These are phyloP conservation scores for Fomitopsis pinicola DNA, from an alignment of 1,284 basidiomycete genomes.

Conservation along the genomic window DNA sequence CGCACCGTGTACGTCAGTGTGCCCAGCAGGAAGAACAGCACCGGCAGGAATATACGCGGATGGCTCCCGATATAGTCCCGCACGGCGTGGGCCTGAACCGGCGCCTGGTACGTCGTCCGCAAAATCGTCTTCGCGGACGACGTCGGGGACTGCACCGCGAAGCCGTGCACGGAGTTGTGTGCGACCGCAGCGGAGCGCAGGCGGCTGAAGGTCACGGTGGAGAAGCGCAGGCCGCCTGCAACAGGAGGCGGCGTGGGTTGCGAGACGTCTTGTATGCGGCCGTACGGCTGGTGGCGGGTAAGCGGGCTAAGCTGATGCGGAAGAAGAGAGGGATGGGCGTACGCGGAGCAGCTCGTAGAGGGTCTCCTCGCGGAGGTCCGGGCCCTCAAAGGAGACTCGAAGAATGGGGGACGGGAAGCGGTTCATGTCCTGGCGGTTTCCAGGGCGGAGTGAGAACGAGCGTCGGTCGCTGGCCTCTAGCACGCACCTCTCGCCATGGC, in stretches of 20 bases:
- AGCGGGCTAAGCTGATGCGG: conserved; percentile 1
- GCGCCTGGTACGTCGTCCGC: conserved; percentile 66
- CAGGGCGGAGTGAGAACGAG: neutral
- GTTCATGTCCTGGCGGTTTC: conserved; percentile 67
- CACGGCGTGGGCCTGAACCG: conserved; percentile 75
- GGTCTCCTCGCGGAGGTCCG: conserved; percentile 76
- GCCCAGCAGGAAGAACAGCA: conserved; percentile 85
- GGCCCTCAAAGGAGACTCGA: conserved; percentile 82
- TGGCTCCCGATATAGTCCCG: conserved; percentile 84
- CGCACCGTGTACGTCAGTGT: conserved; percentile 83
- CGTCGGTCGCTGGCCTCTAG: neutral
- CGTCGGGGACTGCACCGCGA: conserved; percentile 34
- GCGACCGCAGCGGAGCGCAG: conserved; percentile 76
- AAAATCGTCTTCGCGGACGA: conserved; percentile 47
- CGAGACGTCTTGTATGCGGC: conserved; percentile 69
- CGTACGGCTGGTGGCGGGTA: conserved; percentile 63
- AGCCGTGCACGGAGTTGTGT: conserved; percentile 82
- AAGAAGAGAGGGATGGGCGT: conserved; percentile 17
- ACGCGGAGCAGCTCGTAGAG: conserved; percentile 72
- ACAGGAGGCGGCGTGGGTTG: conserved; percentile 55
- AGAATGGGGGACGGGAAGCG: conserved; percentile 73
- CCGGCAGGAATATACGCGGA: conserved; percentile 83
- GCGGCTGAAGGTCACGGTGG: conserved; percentile 58
- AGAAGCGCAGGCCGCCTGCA: conserved; percentile 64
- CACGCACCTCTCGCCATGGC: conserved; percentile 79